Percentiles rank a stretch among this genome's conserved stretches.
Conservation (phyloP, 192 early-diverging fungal species). For the Chytriomyces hyalinus region DNA sequence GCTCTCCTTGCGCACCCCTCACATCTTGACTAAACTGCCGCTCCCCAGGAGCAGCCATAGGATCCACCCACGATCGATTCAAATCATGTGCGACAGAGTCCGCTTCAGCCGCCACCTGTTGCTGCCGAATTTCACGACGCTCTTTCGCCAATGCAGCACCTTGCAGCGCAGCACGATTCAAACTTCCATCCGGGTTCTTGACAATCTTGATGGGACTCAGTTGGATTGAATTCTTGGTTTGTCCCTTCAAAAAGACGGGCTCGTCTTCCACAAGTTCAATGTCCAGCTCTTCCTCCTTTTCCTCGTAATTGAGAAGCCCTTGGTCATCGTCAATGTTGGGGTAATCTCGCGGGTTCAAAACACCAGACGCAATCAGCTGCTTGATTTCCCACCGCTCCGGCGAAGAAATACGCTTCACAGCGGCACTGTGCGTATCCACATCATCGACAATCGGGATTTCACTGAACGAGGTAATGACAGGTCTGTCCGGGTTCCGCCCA, state of each 20-base stretch:
- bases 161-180: conserved; percentile 93
- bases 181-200: conserved; percentile 94
- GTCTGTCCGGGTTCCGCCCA: conserved; percentile 72
- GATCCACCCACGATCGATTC: conserved; percentile 90
- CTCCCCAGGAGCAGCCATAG: conserved; percentile 76
- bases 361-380: conserved; percentile 96
- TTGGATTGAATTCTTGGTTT: conserved; percentile 81
- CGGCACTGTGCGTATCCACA: conserved; percentile 37
- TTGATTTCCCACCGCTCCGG: conserved; percentile 97
- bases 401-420: conserved; percentile 84
- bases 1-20: conserved; percentile 65
- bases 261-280: conserved; percentile 97
- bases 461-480: conserved; percentile 58
- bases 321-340: conserved; percentile 89
- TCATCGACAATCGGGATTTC: conserved; percentile 50
- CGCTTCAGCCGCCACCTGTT: conserved; percentile 56
- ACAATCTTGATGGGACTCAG: conserved; percentile 97
- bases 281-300: conserved; percentile 94
- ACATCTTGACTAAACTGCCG: conserved; percentile 93
- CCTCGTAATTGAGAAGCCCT: conserved; percentile 79
- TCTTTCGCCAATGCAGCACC: conserved; percentile 94
- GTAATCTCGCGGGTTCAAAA: conserved; percentile 81
- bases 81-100: conserved; percentile 82
- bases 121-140: conserved; percentile 75
- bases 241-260: conserved; percentile 92